Percentiles rank a stretch among this genome's conserved stretches.
phyloP scores from a whole-genome alignment of 257 asterid genomes.

The Solanum sitiens region DNA sequence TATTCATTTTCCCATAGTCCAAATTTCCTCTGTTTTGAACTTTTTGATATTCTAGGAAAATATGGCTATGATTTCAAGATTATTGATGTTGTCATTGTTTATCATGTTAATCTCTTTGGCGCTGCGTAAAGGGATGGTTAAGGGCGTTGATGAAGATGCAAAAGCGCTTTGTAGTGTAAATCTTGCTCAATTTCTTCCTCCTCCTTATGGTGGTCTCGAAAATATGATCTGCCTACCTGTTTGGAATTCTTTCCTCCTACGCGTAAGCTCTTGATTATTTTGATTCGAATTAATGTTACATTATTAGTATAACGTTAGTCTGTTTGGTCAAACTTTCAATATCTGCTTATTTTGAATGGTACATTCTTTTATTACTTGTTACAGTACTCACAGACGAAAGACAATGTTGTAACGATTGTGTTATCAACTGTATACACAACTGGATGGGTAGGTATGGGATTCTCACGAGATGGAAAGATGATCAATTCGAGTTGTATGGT shows the following conservation, averaged over 20 bases:
- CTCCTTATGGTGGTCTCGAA: conserved; percentile 56
- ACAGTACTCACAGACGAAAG: conserved; percentile 12
- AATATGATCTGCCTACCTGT: conserved; percentile 70
- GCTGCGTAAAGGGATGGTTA: not conserved
- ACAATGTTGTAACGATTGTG: not conserved
- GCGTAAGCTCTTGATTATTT: conserved; percentile 26
- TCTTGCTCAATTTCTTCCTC: conserved; percentile 68
- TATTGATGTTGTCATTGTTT: not conserved
- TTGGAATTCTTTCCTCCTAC: conserved; percentile 70
- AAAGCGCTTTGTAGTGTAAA: conserved; percentile 42
- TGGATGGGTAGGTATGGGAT: conserved; percentile 15
- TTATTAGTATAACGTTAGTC: not conserved
- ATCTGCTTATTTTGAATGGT: not conserved
- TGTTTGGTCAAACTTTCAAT: not conserved
- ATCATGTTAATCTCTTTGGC: not conserved
- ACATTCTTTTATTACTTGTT: not conserved
- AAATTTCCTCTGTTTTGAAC: not conserved
- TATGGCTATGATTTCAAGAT: not conserved
- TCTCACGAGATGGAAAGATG: conserved; percentile 5
- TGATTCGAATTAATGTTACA: not conserved
- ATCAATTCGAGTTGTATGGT: conserved; percentile 6
- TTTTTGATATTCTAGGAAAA: not conserved
- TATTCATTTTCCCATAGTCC: not conserved
- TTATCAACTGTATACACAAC: conserved; percentile 4
- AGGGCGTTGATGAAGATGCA: conserved; percentile 5